Conservation (phyloP, 352 stramenopile species). For the Globisporangium acanthophoron region DNA sequence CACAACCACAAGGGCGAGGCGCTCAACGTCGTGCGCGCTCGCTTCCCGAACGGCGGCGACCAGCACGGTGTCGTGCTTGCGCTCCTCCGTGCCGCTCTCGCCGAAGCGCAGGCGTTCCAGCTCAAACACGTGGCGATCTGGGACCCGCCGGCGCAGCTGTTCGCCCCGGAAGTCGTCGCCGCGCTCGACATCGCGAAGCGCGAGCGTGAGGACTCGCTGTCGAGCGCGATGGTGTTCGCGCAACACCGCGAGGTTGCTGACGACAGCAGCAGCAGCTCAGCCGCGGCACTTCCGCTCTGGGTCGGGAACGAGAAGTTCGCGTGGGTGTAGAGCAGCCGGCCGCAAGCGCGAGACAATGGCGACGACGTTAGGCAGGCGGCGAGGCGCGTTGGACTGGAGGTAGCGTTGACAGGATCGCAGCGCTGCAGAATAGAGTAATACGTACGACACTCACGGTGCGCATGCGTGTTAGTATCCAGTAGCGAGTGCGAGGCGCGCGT, state of each 20-base stretch:
- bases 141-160: constrained; percentile 24
- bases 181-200: constrained; percentile 26
- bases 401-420: no score
- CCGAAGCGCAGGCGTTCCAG: constrained; percentile 35
- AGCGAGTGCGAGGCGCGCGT: no score
- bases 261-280: background rate
- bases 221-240: constrained; percentile 46
- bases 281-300: constrained; percentile 21
- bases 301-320: constrained; percentile 50
- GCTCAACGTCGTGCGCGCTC: constrained; percentile 44
- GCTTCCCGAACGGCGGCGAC: constrained; percentile 19
- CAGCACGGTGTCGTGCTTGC: constrained; percentile 9
- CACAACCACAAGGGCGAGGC: constrained; percentile 58
- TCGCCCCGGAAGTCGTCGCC: constrained; percentile 13
- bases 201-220: constrained; percentile 49
- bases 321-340: constrained; percentile 26
- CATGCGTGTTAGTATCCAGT: no score
- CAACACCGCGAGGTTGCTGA: constrained; percentile 5
- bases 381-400: background rate
- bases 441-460: no score
- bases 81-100: constrained; percentile 28
- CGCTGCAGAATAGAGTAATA: no score
- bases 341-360: background rate
- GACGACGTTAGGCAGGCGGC: no score
- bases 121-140: constrained; percentile 41